Evolutionary conservation across 345 rosid species (phyloP), one percentile per base, ranked within the genome.

Genomic region (Ceriops tagal): DNA sequence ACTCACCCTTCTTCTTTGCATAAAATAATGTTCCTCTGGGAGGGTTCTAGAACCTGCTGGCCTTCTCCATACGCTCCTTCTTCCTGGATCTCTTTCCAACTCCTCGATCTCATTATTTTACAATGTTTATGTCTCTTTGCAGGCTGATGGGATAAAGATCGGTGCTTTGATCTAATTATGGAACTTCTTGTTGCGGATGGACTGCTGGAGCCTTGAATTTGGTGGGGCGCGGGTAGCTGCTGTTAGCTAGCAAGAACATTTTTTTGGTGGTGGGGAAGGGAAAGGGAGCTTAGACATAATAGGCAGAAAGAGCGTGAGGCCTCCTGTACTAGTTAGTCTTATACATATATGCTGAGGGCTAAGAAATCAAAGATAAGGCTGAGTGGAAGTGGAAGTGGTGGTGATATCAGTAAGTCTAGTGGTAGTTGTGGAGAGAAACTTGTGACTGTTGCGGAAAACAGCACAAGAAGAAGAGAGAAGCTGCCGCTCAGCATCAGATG

Each of bases 401-500:
- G 78, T 55, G 64, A 58, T 21, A 31, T 9, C 19, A 58, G 52
- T 31, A 73, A 62, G 32, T 15, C 26, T 9, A 22, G 39, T 8
- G 22, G 78, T 66, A 70, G 84, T 43, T 72, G 76, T 58, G 68
- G 76, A 69, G 78, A 64, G 66, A 18, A 51, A 78, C 88, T 86
- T 79, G 89, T 80, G 88, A 78, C 87, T 89, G 89, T 87, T 82
- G 55, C 71, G 68, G 60, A 64, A 83, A 82, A 43, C 87, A 82
- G 83, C 89, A 78, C 90, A 85, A 83, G 84, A 83, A 77, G 80
- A 72, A 83, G 77, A 82, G 74, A 79, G 16, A 13, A 43, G 49
- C 15, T 11, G 49, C 49, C 15, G 86, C 76, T 82, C 83, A 75
- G 71, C 93, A 67, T 89, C 98, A 90, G 91, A 89, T 91, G 92